Conservation (phyloP, 169 alveolate species). For the Neospora caninum region DNA sequence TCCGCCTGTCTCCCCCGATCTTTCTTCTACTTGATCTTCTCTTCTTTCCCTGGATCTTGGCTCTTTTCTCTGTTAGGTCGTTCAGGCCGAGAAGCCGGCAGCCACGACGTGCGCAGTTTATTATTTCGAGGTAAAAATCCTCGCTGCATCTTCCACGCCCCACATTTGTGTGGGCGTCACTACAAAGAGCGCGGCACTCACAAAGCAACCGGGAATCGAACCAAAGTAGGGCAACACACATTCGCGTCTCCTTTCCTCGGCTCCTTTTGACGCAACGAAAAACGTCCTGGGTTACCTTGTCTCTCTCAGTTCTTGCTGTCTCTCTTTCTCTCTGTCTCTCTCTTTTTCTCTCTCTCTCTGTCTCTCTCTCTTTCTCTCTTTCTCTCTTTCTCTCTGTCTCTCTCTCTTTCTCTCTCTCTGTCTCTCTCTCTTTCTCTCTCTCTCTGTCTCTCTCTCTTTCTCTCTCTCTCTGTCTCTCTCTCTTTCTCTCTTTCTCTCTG, state of each 20-base stretch:
- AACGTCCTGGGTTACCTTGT: no score
- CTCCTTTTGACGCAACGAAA: not conserved
- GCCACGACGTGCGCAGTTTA: conserved; percentile 80
- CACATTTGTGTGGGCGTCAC: conserved; percentile 83
- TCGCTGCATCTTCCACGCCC: conserved; percentile 71
- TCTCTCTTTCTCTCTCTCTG: not conserved
- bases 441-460: not conserved
- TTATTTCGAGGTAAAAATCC: conserved; percentile 80
- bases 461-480: not conserved
- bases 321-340: not conserved
- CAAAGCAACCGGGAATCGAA: conserved; percentile 82
- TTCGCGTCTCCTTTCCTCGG: not conserved
- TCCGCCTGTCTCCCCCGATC: not conserved
- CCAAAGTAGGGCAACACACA: conserved; percentile 49
- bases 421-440: not conserved
- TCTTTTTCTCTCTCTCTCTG: not conserved
- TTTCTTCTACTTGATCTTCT: not conserved
- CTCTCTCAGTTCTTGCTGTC: not conserved
- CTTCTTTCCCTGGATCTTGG: not conserved
- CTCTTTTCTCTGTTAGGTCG: conserved; percentile 64
- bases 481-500: not conserved
- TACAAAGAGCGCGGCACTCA: conserved; percentile 71
- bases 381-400: not conserved
- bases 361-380: not conserved
- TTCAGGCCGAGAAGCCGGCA: conserved; percentile 79